phyloP scores from a whole-genome alignment of 345 rosid species.

The Arabis hirsuta region DNA sequence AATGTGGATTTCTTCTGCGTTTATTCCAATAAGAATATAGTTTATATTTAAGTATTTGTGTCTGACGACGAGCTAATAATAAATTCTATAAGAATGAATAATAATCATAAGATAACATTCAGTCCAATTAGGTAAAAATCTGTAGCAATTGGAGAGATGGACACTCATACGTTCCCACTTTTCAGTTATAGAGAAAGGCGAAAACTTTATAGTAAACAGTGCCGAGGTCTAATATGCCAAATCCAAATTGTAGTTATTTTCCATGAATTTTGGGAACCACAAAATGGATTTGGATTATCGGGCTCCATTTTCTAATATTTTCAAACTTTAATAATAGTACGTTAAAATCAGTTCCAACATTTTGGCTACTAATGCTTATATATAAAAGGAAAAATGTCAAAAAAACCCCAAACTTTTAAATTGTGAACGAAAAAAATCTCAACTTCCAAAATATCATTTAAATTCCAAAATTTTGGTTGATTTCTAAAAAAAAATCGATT shows the following conservation, averaged over 20 bases:
- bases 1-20: neutral
- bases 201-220: slow-evolving; percentile 43
- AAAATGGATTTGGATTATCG: slow-evolving; percentile 30
- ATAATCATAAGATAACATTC: neutral
- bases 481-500: no score
- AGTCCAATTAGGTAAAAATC: neutral
- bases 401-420: no score
- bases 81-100: neutral
- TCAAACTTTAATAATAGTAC: neutral
- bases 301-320: slow-evolving; percentile 25
- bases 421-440: no score
- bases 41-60: no score
- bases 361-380: neutral
- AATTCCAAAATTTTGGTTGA: no score
- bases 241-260: slow-evolving; percentile 20
- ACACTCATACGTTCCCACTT: neutral
- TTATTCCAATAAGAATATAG: no score
- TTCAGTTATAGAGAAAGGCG: slow-evolving; percentile 38
- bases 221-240: slow-evolving; percentile 32
- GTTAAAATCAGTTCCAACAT: neutral
- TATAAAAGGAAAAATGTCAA: no score
- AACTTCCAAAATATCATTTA: no score
- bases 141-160: slow-evolving; percentile 10
- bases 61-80: neutral
- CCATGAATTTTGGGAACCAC: slow-evolving; percentile 38